Evolutionary conservation across 1,284 basidiomycete genomes (phyloP), one percentile per base, ranked within the genome.

Genomic region (Vanrija pseudolonga): DNA sequence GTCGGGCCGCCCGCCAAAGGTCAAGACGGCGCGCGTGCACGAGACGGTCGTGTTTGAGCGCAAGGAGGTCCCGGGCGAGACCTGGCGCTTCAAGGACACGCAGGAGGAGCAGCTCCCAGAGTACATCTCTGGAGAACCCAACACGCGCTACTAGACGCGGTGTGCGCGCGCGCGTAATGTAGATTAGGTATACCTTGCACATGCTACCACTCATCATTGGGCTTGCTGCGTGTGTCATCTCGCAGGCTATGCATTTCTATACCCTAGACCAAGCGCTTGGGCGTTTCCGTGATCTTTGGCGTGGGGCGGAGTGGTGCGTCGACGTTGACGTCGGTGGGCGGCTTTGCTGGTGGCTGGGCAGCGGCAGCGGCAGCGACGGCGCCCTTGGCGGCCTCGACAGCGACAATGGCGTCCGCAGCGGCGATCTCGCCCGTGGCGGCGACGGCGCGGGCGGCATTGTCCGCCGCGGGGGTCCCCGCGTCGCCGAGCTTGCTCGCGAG

Each of bases 221-320:
- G 14, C 32, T 32, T 4, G 1, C 32, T 14, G 32, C 9, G 32
- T 5, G 5, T 26, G 9, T 9, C 5, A 32, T 32, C 32, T 32
- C 12, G 7, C 26, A 26, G 14, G 14, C 40, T 47, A 55, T 43
- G 39, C 47, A 49, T 41, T 26, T 49, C 36, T 47, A 55, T 55
- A 41, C 49, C 55, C 49, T 59, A 60, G 12, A 56, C 55, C 19
- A 56, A 19, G 51, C 58, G 55, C 52, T 60, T 60, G 4, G 58
- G 58, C 45, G 46, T 41, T 40, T 39, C 49, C 38, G 50, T 56
- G 5, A 45, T 38, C 36, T 28, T 28, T 9, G 37, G 42, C 22
- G 32, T 28, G n/a, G 50, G 43, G 26, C 39, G 40, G 11, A 28
- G 26, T 26, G 50, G 47, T 18, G 17, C 45, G 26, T 43, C 32